Conservation (phyloP, 2,329 filamentous ascomycete species). For the Colletotrichum destructivum region DNA sequence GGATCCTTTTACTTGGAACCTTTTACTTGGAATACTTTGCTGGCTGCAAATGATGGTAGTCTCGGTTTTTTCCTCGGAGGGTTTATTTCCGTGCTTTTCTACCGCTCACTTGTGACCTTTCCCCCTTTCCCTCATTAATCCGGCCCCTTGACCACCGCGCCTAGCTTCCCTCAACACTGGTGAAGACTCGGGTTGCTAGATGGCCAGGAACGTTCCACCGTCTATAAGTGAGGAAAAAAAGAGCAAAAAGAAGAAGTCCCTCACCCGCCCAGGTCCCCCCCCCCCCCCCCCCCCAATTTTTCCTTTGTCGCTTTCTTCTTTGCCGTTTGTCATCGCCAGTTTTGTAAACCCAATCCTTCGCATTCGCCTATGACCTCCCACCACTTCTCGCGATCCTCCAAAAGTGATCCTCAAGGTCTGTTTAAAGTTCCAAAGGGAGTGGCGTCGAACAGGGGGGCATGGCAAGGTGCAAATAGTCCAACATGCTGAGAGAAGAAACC, state of each 20-base stretch:
- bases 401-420: not conserved
- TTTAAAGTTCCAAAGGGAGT: not conserved
- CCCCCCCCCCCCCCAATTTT: too few species aligned
- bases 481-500: slow-evolving; percentile 5
- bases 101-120: not conserved
- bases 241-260: not conserved
- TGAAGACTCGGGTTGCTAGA: not conserved
- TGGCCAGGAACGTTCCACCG: not conserved
- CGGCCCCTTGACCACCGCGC: slow-evolving; percentile 10
- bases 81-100: not conserved
- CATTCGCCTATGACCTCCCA: not conserved
- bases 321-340: not conserved
- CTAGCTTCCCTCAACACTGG: not conserved
- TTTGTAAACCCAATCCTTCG: not conserved
- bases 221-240: not conserved
- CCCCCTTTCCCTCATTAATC: not conserved
- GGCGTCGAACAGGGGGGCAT: not conserved
- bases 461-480: slow-evolving; percentile 3
- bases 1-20: too few species aligned
- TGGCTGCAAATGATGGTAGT: not conserved
- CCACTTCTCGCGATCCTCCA: not conserved
- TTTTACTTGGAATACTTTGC: too few species aligned
- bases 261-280: too few species aligned
- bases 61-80: too few species aligned
- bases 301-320: not conserved